A percentile compares a stretch with the other conserved stretches of the same genome.
Conservation (phyloP, 2,329 filamentous ascomycete species). For the Fusarium albosuccineum region DNA sequence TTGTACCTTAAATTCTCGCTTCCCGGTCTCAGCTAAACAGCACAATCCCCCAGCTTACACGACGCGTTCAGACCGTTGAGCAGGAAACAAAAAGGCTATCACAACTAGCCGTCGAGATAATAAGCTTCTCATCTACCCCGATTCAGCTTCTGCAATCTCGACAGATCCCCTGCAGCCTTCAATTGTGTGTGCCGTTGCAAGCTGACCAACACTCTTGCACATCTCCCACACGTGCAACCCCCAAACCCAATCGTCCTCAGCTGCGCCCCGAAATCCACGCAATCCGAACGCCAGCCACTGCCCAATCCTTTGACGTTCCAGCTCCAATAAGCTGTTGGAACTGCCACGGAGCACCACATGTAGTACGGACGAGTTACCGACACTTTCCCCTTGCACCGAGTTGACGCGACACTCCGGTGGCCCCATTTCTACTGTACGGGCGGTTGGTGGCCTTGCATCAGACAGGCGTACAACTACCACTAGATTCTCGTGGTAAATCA, state of each 20-base stretch:
- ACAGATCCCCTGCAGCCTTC: slow-evolving; percentile 5
- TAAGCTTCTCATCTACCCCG: not conserved
- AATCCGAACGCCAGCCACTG: slow-evolving; percentile 21
- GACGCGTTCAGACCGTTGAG: not conserved
- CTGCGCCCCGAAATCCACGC: slow-evolving; percentile 40
- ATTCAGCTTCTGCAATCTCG: not conserved
- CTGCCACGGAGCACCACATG: too few species aligned
- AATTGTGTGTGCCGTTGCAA: not conserved
- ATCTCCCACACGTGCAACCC: slow-evolving; percentile 21
- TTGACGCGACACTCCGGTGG: not conserved
- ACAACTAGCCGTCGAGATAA: not conserved
- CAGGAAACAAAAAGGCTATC: not conserved
- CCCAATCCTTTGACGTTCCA: not conserved
- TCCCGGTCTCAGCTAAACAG: slow-evolving; percentile 9
- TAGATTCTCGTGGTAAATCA: slow-evolving; percentile 1
- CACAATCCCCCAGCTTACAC: not conserved
- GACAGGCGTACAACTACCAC: not conserved
- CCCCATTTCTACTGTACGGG: not conserved
- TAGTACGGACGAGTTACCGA: too few species aligned
- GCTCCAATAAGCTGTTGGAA: not conserved
- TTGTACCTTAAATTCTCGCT: slow-evolving; percentile 26
- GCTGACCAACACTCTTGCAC: slow-evolving; percentile 25
- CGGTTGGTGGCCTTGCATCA: not conserved
- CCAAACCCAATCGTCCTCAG: slow-evolving; percentile 20
- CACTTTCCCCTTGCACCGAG: too few species aligned